phyloP scores from a whole-genome alignment of 345 rosid species.

The Nasturtium officinale region DNA sequence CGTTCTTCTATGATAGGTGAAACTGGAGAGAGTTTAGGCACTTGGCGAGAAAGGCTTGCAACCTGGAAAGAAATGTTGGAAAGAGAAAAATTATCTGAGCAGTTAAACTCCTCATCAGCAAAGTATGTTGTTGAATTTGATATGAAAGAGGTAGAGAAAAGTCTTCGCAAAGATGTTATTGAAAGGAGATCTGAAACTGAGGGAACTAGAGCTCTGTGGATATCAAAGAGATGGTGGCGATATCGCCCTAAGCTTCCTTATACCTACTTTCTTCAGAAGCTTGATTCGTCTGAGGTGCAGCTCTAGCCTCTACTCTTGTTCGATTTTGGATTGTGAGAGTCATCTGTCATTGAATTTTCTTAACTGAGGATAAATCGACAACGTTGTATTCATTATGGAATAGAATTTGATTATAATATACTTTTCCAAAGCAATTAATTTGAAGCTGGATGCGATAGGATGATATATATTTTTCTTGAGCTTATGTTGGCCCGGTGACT shows the following conservation, averaged over 20 bases:
- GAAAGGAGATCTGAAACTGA: conserved; percentile 60
- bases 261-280: conserved; percentile 88
- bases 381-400: too few relatives aligned
- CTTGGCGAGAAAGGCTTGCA: conserved; percentile 81
- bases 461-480: conserved; percentile 19
- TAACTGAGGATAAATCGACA: too few relatives aligned
- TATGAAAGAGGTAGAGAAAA: conserved; percentile 94
- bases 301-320: too few relatives aligned
- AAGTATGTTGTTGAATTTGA: conserved; percentile 93
- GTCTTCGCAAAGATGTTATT: conserved; percentile 80
- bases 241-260: conserved; percentile 94
- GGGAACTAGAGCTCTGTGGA: conserved; percentile 88
- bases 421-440: too few relatives aligned
- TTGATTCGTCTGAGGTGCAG: conserved; percentile 82
- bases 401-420: too few relatives aligned
- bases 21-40: conserved; percentile 47
- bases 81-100: conserved; percentile 70
- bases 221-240: conserved; percentile 98
- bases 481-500: conserved; percentile 24
- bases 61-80: conserved; percentile 70
- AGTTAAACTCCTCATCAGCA: conserved; percentile 60
- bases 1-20: conserved; percentile 50
- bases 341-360: too few relatives aligned
- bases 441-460: neutral
- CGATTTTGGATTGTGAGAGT: too few relatives aligned